These are phyloP conservation scores for Fusarium nodosum DNA, from an alignment of 2,329 filamentous ascomycete genomes.

Conservation along the genomic window DNA sequence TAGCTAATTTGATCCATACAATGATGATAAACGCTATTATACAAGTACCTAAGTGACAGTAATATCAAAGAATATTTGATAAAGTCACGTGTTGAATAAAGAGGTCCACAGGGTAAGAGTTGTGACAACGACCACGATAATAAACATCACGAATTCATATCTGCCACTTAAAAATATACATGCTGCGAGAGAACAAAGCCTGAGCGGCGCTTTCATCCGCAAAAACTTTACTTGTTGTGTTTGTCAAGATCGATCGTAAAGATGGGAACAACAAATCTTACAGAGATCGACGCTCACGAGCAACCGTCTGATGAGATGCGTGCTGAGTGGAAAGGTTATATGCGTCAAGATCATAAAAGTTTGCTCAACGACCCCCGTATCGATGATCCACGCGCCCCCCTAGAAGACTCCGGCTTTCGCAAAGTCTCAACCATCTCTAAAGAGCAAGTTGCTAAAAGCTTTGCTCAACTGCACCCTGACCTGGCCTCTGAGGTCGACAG, in stretches of 20 bases:
- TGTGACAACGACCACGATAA: neutral
- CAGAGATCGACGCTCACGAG: conserved; percentile 79
- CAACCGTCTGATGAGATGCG: conserved; percentile 79
- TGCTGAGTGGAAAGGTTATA: conserved; percentile 80
- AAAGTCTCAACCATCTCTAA: conserved; percentile 60
- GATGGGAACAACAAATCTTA: conserved; percentile 49
- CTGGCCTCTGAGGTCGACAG: conserved; percentile 51
- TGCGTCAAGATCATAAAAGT: conserved; percentile 68
- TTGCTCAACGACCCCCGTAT: conserved; percentile 69
- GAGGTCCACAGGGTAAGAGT: conserved; percentile 29
- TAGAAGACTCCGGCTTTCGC: conserved; percentile 61
- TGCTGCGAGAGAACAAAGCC: too few species aligned
- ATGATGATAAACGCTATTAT: neutral
- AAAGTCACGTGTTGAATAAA: conserved; percentile 25
- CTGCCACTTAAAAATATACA: neutral
- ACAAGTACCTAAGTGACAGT: neutral
- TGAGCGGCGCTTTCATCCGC: neutral
- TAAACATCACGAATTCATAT: neutral
- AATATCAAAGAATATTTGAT: neutral
- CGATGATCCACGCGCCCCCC: conserved; percentile 63
- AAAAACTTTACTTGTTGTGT: neutral
- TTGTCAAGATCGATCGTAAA: conserved; percentile 6
- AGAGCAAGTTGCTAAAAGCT: conserved; percentile 60
- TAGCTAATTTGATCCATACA: neutral
- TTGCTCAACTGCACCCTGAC: conserved; percentile 57